Evolutionary conservation across 73 alveolate species (phyloP).

Genomic region (Tetrahymena thermophila): DNA sequence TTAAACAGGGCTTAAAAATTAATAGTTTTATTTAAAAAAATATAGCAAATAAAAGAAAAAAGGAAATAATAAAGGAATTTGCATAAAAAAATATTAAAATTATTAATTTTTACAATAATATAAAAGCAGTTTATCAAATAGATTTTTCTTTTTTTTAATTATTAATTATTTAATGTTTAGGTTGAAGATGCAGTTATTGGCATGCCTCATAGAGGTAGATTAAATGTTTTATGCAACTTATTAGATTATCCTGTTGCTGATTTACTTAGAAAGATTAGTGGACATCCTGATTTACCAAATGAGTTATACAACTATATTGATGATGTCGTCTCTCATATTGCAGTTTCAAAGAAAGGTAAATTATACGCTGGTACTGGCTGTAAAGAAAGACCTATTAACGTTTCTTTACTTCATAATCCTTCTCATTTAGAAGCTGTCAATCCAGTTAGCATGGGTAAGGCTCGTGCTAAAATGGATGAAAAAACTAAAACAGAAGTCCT

Average conservation of each 20-base stretch:
- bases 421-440: conserved; percentile 77
- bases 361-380: conserved; percentile 8
- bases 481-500: conserved; percentile 29
- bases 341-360: conserved; percentile 42
- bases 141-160: not conserved
- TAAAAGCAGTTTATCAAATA: no score
- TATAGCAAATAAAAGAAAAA: not conserved
- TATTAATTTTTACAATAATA: no score
- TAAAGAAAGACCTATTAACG: conserved; percentile 48
- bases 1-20: not conserved
- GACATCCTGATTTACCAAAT: conserved; percentile 60
- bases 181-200: conserved; percentile 58
- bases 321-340: conserved; percentile 75
- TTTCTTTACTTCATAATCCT: conserved; percentile 79
- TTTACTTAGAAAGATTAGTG: conserved; percentile 59
- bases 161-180: not conserved
- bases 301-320: conserved; percentile 49
- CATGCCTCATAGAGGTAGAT: conserved; percentile 82
- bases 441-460: conserved; percentile 73
- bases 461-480: conserved; percentile 76
- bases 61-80: no score
- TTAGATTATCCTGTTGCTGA: conserved; percentile 64
- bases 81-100: not conserved
- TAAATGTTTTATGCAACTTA: conserved; percentile 42
- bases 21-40: no score